Evolutionary conservation across 163 green algal genomes (phyloP), one percentile per base, ranked within the genome.

Genomic region (Scenedesmus sp.): DNA sequence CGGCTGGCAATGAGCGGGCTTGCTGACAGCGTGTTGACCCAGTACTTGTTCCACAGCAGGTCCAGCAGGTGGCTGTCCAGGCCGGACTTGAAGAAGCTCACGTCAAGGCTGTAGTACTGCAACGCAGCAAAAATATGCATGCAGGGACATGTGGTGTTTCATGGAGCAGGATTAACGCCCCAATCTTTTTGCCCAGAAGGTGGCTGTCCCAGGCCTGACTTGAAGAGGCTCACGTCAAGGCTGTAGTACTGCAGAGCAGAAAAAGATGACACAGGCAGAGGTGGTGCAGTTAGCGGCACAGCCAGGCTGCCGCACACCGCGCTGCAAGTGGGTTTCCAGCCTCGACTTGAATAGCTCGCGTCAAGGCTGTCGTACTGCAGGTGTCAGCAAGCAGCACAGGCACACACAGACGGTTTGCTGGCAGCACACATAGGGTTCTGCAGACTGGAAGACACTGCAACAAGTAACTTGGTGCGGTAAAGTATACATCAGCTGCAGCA

Each of bases 181-280:
- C 20, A 2, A 2, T 81, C 9, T 34, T 26, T 4, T 9, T 34
- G 70, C 2, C 70, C 0, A 81, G 7, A 1, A 34, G 9, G 70
- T 81, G 70, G 9, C 0, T 7, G 23, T n/a, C n/a, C 97, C 56
- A 98, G 92, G 57, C 74, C 84, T n/a, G 95, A 98, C 94, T 99
- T 99, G 97, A 99, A 99, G 94, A 97, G 99, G 57, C 91, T 96
- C 56, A 99, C 93, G 82, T 99, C 97, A 54, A 99, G 95, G n/a
- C 89, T 87, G 93, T 98, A 98, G 92, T 99, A 99, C 96, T 98
- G 94, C 88, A 66, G n/a, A n/a, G n/a, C 23, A 54, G 70, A 54
- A 34, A 5, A 34, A 5, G 6, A 64, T 64, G 59, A 64, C 59
- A 64, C 34, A 46, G 34, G 34, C n/a, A n/a, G n/a, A n/a, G n/a